Evolutionary conservation across 2,329 filamentous ascomycete species (phyloP), one percentile per base, ranked within the genome.

Genomic region (Ascochyta koolunga): DNA sequence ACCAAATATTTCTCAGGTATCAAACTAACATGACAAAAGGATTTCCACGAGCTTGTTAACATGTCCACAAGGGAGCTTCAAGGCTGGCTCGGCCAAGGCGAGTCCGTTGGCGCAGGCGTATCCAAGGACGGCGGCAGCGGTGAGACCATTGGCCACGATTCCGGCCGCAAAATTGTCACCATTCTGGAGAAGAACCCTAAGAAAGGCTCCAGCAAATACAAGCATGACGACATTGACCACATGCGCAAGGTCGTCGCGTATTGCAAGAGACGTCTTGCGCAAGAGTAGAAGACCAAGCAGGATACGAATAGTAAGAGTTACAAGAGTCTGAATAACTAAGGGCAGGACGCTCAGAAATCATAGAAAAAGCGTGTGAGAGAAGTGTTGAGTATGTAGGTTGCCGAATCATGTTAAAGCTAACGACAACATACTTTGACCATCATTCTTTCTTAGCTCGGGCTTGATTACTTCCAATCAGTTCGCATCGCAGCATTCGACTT

Each of bases 41-140:
- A 89, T 67, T 89, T 88, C 78, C 87, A 88, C 57, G 79, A 83
- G 33, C 72, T 87, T 40, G 84, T 89, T 69, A 89, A 89, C 70
- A 88, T 89, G 86, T 81, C 78, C 10, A 77, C 84, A 1, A 70
- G 78, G 1, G 85, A 88, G 58, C 79, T 89, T 15, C 79, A 85
- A 62, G 76, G 80, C 21, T 89, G 86, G 86, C 79, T 89, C 21
- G 79, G 83, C 57, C 78, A 80, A 6, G 79, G 82, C n/a, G 79
- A 84, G 27, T 88, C 84, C 9, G 77, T 78, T 41, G 79, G 77
- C 16, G 80, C 85, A 1, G 86, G 86, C 2, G 88, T 84, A 85
- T 62, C 62, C 32, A 87, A 87, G 60, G 80, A 83, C 47, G 60
- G 67, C 48, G 65, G 78, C 10, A 80, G 79, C 3, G 83, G 83